Evolutionary conservation across 371 early-diverging fungal genomes (phyloP).

Genomic region (Syncephalastrum monosporum): DNA sequence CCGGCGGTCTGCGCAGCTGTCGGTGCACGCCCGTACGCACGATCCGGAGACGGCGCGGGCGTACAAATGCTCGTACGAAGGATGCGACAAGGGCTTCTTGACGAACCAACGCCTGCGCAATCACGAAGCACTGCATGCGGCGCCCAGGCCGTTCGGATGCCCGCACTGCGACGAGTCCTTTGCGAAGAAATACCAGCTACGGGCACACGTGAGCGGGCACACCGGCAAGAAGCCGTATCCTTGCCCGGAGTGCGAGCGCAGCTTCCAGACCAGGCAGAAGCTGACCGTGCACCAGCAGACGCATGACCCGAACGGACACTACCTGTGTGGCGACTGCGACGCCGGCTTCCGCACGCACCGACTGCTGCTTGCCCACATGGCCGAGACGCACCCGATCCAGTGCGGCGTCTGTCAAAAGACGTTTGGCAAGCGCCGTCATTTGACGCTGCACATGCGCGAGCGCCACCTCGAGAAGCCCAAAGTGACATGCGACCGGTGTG

Average conservation of each 20-base stretch:
- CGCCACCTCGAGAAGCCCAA: constrained; percentile 25
- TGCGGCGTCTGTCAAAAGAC: constrained; percentile 57
- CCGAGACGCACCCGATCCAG: constrained; percentile 14
- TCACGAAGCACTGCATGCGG: constrained; percentile 44
- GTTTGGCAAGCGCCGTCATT: constrained; percentile 29
- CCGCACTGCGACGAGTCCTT: constrained; percentile 51
- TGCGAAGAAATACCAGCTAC: constrained; percentile 50
- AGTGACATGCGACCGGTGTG: too few relatives aligned
- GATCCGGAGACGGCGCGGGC: constrained; percentile 36
- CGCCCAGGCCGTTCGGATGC: constrained; percentile 34
- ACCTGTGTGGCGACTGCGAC: too few relatives aligned
- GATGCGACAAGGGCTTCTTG: constrained; percentile 35
- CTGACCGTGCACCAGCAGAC: too few relatives aligned
- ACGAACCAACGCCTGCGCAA: constrained; percentile 46
- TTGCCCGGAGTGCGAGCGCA: neutral
- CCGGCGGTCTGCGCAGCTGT: constrained; percentile 52
- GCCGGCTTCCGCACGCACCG: too few relatives aligned
- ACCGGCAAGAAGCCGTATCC: constrained; percentile 36
- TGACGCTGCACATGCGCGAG: constrained; percentile 43
- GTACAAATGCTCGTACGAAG: constrained; percentile 33
- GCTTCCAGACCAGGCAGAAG: too few relatives aligned
- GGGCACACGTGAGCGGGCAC: constrained; percentile 55
- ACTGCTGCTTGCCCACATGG: too few relatives aligned
- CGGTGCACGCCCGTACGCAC: constrained; percentile 59
- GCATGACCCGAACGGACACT: too few relatives aligned